Conservation (phyloP, 2,329 filamentous ascomycete genomes). For the Colletotrichum simmondsii region DNA sequence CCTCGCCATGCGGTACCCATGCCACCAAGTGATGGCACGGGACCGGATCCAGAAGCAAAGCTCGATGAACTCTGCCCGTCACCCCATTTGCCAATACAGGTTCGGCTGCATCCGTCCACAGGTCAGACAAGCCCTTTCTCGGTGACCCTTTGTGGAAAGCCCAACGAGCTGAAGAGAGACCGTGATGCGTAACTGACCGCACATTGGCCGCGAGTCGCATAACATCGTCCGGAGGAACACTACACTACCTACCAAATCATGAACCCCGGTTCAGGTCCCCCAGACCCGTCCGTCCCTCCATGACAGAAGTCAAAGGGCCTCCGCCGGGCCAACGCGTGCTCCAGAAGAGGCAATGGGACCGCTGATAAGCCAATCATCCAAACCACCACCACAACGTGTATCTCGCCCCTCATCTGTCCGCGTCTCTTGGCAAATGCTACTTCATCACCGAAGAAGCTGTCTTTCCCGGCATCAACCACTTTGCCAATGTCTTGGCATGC, state of each 20-base stretch:
- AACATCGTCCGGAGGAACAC: neutral
- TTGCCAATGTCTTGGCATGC: constrained; percentile 20
- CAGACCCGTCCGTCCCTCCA: neutral
- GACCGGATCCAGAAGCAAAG: neutral
- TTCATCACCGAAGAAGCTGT: constrained; percentile 31
- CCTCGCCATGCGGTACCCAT: neutral
- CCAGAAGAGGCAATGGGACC: constrained; percentile 21
- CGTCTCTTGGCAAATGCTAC: constrained; percentile 28
- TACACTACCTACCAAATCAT: neutral
- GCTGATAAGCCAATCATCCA: constrained; percentile 34
- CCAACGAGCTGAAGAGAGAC: constrained; percentile 5
- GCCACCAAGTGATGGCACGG: neutral
- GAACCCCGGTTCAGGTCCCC: neutral
- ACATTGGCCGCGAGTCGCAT: constrained; percentile 20
- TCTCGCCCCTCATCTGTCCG: constrained; percentile 14
- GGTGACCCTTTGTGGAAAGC: constrained; percentile 1
- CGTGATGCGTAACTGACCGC: constrained; percentile 17
- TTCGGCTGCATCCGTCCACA: neutral
- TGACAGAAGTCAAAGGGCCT: neutral
- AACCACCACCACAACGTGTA: constrained; percentile 26
- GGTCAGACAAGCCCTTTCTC: neutral
- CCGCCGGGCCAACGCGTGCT: neutral
- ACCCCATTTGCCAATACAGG: neutral
- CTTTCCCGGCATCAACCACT: constrained; percentile 15
- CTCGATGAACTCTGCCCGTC: neutral